Percentiles rank a stretch among this genome's conserved stretches.
Evolutionary conservation across 441 rosid species (phyloP).

Genomic region (Gossypium trilobum): DNA sequence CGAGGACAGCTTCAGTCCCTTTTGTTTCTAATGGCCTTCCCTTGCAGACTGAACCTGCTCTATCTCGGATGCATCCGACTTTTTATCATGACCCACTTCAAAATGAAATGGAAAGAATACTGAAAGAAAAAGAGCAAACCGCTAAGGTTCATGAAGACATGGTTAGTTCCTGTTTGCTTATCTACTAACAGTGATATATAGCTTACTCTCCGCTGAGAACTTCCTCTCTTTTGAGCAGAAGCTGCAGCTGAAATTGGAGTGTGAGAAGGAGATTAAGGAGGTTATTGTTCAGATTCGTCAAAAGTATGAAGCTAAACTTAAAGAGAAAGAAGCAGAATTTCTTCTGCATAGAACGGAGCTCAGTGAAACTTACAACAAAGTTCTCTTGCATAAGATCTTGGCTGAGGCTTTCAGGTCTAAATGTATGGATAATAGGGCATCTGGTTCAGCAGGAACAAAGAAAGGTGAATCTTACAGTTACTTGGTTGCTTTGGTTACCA

Average conservation of each 20-base stretch:
- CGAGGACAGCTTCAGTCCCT: conserved; percentile 19
- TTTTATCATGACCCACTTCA: conserved; percentile 55
- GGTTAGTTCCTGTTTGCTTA: conserved; percentile 34
- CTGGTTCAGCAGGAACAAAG: conserved; percentile 23
- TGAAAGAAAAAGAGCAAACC: conserved; percentile 39
- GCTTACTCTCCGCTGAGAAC: conserved; percentile 14
- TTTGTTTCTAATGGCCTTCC: conserved; percentile 23
- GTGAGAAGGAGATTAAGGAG: conserved; percentile 60
- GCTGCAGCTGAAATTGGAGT: conserved; percentile 33
- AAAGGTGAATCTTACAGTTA: conserved; percentile 39
- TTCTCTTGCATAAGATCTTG: conserved; percentile 59
- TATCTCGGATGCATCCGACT: conserved; percentile 32
- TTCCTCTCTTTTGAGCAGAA: conserved; percentile 39
- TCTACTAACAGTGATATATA: conserved; percentile 19
- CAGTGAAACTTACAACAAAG: conserved; percentile 29
- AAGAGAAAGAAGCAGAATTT: conserved; percentile 46
- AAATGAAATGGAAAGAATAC: conserved; percentile 62
- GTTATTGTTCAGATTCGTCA: conserved; percentile 44
- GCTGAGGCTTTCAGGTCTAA: conserved; percentile 63
- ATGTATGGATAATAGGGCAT: conserved; percentile 36
- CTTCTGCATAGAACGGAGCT: conserved; percentile 31
- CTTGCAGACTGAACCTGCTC: conserved; percentile 22
- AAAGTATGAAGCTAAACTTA: conserved; percentile 45
- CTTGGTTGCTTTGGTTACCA: neutral
- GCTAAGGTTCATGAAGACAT: conserved; percentile 35